A percentile compares a stretch with the other conserved stretches of the same genome.
These are phyloP conservation scores for Leccinum arenicola DNA, from an alignment of 768 basidiomycete species.

Conservation along the genomic window DNA sequence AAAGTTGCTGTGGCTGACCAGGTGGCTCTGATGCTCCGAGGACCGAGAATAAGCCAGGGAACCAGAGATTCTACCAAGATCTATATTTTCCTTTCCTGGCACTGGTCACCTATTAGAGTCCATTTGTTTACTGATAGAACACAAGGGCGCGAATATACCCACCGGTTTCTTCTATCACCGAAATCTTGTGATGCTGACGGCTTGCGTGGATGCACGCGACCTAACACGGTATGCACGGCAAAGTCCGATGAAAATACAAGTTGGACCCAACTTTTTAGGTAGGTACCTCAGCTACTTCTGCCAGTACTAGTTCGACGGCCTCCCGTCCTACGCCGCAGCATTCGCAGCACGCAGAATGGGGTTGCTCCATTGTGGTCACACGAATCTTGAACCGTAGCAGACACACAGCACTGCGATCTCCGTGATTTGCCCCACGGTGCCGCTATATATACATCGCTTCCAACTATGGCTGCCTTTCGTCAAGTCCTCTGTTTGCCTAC, in stretches of 20 bases:
- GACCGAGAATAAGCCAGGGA: constrained; percentile 6
- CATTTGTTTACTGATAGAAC: neutral
- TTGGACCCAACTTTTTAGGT: too few relatives aligned
- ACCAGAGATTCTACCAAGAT: constrained; percentile 8
- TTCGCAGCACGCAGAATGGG: neutral
- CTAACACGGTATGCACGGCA: neutral
- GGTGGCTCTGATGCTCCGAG: too few relatives aligned
- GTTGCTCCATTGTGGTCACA: neutral
- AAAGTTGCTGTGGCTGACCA: too few relatives aligned
- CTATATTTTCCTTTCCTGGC: too few relatives aligned
- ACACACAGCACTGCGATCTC: neutral
- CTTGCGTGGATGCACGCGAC: neutral
- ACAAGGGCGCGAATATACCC: neutral
- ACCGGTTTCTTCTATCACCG: neutral
- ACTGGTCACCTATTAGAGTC: neutral
- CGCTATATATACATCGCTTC: neutral
- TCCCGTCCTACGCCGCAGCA: neutral
- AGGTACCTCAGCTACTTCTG: too few relatives aligned
- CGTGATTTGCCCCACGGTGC: neutral
- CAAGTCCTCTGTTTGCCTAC: neutral
- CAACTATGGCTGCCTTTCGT: neutral
- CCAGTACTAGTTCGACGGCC: neutral
- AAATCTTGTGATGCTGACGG: neutral
- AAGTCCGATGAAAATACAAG: too few relatives aligned
- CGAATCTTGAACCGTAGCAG: neutral